A percentile compares a stretch with the other conserved stretches of the same genome.
phyloP scores from a whole-genome alignment of 2,329 filamentous ascomycete genomes.

The Cladophialophora carrionii region DNA sequence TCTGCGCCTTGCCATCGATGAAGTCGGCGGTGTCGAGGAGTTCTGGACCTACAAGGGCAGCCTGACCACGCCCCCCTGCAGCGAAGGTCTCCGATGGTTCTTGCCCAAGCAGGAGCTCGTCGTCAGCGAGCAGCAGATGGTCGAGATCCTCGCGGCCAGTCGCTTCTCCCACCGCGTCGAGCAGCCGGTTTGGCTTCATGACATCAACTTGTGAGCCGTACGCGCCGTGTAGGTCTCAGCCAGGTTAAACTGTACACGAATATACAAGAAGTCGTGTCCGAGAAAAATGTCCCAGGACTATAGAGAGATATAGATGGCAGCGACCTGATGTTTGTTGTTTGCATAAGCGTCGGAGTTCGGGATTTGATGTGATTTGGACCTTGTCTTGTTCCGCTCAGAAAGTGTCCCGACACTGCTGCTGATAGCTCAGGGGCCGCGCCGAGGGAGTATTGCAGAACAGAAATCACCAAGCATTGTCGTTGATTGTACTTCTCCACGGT shows the following conservation, averaged over 20 bases:
- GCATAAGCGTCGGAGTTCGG: not conserved
- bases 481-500: constrained; percentile 2
- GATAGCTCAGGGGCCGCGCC: not conserved
- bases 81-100: constrained; percentile 60
- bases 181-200: constrained; percentile 54
- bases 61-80: constrained; percentile 66
- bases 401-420: not conserved
- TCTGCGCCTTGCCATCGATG: constrained; percentile 29
- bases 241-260: not conserved
- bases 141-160: constrained; percentile 50
- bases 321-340: not conserved
- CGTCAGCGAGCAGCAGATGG: constrained; percentile 54
- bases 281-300: not conserved
- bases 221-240: not conserved
- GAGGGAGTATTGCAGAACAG: not conserved
- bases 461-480: constrained; percentile 1
- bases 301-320: not conserved
- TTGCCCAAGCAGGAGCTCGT: constrained; percentile 43
- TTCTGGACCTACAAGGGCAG: constrained; percentile 61
- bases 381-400: not conserved
- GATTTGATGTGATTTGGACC: not conserved
- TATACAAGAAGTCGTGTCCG: not conserved
- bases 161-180: constrained; percentile 52
- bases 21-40: constrained; percentile 30
- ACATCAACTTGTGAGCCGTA: constrained; percentile 47